Conservation (phyloP, 306 rosid genomes). For the Cucurbita maxima region DNA sequence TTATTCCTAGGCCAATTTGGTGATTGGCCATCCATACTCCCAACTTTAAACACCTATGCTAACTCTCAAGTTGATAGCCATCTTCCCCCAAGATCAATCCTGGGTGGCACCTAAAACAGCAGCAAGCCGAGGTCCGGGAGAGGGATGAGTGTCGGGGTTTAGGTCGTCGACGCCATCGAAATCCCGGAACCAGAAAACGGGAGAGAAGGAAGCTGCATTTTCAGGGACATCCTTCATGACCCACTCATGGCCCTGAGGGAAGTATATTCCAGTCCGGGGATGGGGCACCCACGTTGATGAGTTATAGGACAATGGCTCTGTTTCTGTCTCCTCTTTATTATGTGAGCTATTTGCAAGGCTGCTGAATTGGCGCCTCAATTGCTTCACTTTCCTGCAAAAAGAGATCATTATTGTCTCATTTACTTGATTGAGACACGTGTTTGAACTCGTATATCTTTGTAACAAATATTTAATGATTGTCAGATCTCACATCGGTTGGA, state of each 20-base stretch:
- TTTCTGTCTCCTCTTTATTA: neutral
- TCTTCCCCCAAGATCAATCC: neutral
- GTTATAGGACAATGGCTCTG: neutral
- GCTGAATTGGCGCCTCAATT: neutral
- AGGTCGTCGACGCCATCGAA: slow-evolving; percentile 27
- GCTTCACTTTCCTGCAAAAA: neutral
- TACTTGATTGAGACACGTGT: too few species aligned
- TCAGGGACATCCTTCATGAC: slow-evolving; percentile 54
- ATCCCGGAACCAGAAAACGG: slow-evolving; percentile 39
- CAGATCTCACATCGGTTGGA: too few species aligned
- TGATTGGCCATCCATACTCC: neutral
- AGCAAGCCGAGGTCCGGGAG: neutral
- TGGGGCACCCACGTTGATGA: slow-evolving; percentile 46
- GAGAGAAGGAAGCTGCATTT: slow-evolving; percentile 31
- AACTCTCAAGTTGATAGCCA: neutral
- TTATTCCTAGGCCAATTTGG: neutral
- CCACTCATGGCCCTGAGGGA: slow-evolving; percentile 58
- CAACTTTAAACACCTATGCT: neutral
- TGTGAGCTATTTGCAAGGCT: neutral
- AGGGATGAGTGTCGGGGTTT: slow-evolving; percentile 5
- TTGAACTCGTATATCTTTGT: too few species aligned
- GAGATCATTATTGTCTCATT: too few species aligned
- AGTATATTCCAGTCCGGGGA: slow-evolving; percentile 53
- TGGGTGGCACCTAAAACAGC: neutral
- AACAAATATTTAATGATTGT: too few species aligned